phyloP scores from a whole-genome alignment of 1,284 basidiomycete genomes.

The Termitomyces sp. region DNA sequence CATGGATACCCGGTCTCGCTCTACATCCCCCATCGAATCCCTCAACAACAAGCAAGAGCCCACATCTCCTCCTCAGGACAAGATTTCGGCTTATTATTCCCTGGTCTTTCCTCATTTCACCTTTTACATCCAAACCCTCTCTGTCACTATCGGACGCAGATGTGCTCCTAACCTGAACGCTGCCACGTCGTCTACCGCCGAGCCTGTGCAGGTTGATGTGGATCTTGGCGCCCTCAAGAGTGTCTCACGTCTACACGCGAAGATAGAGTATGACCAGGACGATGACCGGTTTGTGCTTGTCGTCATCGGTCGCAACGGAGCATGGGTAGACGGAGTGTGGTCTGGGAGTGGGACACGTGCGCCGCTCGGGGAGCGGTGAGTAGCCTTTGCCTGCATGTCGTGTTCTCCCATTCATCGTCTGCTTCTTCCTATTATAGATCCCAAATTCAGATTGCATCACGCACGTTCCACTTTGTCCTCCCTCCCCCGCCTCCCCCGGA shows the following conservation, averaged over 20 bases:
- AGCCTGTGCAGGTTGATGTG: constrained; percentile 73
- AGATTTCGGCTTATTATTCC: constrained; percentile 90
- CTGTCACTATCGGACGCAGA: constrained; percentile 74
- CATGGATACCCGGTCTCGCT: constrained; percentile 39
- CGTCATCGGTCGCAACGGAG: constrained; percentile 93
- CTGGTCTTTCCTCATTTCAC: constrained; percentile 90
- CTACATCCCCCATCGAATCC: constrained; percentile 32
- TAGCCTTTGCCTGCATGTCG: constrained; percentile 5
- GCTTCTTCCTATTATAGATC: constrained; percentile 53
- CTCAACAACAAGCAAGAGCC: constrained; percentile 31
- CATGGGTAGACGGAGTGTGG: constrained; percentile 97
- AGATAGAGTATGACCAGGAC: constrained; percentile 87
- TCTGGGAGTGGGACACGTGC: constrained; percentile 84
- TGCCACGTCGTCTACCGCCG: constrained; percentile 64
- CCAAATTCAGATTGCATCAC: constrained; percentile 97
- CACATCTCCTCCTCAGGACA: constrained; percentile 45
- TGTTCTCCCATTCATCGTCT: constrained; percentile 14
- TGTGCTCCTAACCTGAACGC: constrained; percentile 47
- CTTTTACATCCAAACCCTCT: constrained; percentile 81
- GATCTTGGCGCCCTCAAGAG: constrained; percentile 97
- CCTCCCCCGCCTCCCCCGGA: constrained; percentile 71
- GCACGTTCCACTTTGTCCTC: constrained; percentile 95
- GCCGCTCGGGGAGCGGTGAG: constrained; percentile 73
- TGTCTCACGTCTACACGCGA: constrained; percentile 93
- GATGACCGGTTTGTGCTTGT: constrained; percentile 87